Evolutionary conservation across 257 asterid species (phyloP), one percentile per base, ranked within the genome.

Genomic region (Jaltomata sinuosa): DNA sequence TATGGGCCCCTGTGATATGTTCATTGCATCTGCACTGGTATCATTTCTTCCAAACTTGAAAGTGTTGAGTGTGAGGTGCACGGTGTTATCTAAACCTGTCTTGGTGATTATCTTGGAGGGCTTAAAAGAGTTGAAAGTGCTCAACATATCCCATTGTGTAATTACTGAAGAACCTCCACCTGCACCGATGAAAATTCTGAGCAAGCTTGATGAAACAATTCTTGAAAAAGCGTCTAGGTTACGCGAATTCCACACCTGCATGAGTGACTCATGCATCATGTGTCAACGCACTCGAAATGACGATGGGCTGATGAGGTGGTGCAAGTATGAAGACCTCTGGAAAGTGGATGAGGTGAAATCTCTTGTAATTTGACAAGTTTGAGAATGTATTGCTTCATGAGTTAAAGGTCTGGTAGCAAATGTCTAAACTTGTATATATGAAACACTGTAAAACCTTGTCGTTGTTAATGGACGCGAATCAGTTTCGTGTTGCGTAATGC

Each of bases 291-390:
- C 97, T 0, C 92, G 88, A 90, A 59, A 76, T 5, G 98, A 95
- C 16, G 93, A 91, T 59, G 98, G 98, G 80, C 85, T 93, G 81
- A 85, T 95, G 40, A 89, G 97, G 93, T 95, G 98, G 97, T 91
- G 93, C 88, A 93, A 86, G 89, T 95, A 92, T 59, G 98, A 92
- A 87, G 92, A 93, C 80, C 90, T 92, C 38, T 95, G 97, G 98
- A 93, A 87, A 84, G 95, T 42, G 12, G 98, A 95, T 68, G 98
- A 95, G 87, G 94, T 93, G 81, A 49, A 65, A 82, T 93, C 96
- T 59, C 96, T 95, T 65, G 92, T 91, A 21, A 50, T 92, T 64
- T 94, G 94, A 92, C 10, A 16, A 76, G 18, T 76, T 27, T 8
- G 16, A 76, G 81, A 50, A 47, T 11, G 1, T 42, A 42, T 22